Base-by-base conservation (phyloP, 2,329 filamentous ascomycete genomes). In the Elsinoe perseae region DNA sequence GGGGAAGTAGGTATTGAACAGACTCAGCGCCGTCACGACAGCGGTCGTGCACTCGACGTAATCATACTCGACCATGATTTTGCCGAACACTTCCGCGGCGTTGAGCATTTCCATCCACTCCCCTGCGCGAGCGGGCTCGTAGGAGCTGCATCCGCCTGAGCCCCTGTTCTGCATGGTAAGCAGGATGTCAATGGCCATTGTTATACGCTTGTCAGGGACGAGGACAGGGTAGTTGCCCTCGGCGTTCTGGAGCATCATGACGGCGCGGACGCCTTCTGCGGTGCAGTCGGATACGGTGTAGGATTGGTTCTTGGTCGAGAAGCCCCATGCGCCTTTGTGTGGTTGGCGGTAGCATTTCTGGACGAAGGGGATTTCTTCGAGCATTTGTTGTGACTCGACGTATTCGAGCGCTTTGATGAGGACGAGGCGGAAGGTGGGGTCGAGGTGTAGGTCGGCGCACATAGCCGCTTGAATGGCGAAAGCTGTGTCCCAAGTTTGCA, bases 51-150 rank as follows among this genome's bases (percentile, higher is more conserved):
- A 98, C 71, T 98, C 93, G 0, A 92, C 90, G 66, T 98, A 97
- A 69, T 95, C 89, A 69, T 98, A 98, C 68, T 97, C 92, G 55
- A 98, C 86, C 93, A 98, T 98, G 73, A 98, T 98, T 18, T 85
- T 81, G 12, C 89, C 91, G 70, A 98, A 98, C 0, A 98, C 91
- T 69, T 98, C 93, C 1, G 93, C 93, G 0, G 92, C 92, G 66
- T 98, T 98, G 42, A 98, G 80, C 69, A 84, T 79, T 70, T 98
- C 93, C 62, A 97, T 70, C 62, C 80, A 81, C 62, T 87, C 79
- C 8, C 87, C 86, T 1, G 86, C 92, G 23, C 93, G 83, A 1
- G 85, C 86, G 1, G 81, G 81, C 68, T 98, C 93, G 69, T 98
- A 98, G 14, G 89, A 93, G 0, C 89, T 87, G 67, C 90, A 92